These are phyloP conservation scores for Suillus plorans DNA, from an alignment of 768 basidiomycete genomes.

Conservation along the genomic window DNA sequence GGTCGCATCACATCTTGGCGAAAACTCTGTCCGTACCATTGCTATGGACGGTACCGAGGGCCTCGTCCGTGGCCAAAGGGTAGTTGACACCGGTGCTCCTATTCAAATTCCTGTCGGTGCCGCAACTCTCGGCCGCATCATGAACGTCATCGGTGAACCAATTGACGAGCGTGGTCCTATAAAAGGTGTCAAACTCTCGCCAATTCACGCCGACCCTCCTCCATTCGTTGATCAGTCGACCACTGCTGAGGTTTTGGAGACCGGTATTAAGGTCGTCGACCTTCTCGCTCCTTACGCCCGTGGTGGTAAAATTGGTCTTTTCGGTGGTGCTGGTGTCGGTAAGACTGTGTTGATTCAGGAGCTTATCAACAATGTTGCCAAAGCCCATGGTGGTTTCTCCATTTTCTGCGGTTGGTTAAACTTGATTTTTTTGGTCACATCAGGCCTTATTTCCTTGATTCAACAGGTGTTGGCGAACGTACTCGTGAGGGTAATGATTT, in stretches of 20 bases:
- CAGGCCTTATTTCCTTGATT: conserved; percentile 13
- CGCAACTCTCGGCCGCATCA: conserved; percentile 96
- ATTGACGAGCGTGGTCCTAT: conserved; percentile 99
- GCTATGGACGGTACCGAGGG: conserved; percentile 99
- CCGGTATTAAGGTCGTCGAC: conserved; percentile 99
- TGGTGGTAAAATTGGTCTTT: conserved; percentile 99
- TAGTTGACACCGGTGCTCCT: conserved; percentile 94
- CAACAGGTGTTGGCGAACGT: conserved; percentile 95
- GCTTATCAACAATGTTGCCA: conserved; percentile 99
- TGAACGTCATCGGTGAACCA: conserved; percentile 99
- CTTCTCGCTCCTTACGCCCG: conserved; percentile 94
- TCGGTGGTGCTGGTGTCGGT: conserved; percentile 99
- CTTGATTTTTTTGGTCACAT: background rate
- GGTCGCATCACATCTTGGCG: conserved; percentile 97
- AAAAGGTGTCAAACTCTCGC: conserved; percentile 86
- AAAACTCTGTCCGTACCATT: conserved; percentile 99
- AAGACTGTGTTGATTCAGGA: conserved; percentile 99
- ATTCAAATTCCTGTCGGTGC: conserved; percentile 96
- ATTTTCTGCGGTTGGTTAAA: conserved; percentile 85
- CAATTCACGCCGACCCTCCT: conserved; percentile 98
- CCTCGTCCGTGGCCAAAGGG: conserved; percentile 98
- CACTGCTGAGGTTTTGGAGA: conserved; percentile 97
- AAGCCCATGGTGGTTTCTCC: conserved; percentile 99
- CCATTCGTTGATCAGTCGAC: conserved; percentile 98
- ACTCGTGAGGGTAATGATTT: conserved; percentile 99